Percentiles rank a stretch among this genome's conserved stretches.
phyloP scores from a whole-genome alignment of 345 rosid genomes.

The Carallia brachiata region DNA sequence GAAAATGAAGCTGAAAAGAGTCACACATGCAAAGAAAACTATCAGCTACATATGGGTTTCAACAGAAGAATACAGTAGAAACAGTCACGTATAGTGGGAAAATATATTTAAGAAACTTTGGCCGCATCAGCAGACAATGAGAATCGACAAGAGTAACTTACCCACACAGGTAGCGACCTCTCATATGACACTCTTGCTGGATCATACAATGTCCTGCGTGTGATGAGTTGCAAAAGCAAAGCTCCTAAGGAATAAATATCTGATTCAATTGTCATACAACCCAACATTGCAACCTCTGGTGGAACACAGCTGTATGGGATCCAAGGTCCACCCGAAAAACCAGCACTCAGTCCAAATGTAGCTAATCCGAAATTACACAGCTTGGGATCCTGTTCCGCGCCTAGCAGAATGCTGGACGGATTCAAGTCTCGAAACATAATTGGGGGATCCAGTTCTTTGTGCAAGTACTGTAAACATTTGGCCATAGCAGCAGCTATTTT shows the following conservation, averaged over 20 bases:
- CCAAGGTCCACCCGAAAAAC: slow-evolving; percentile 43
- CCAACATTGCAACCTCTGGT: slow-evolving; percentile 44
- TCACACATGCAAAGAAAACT: too few species aligned
- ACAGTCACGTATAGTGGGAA: too few species aligned
- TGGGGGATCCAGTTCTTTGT: slow-evolving; percentile 36
- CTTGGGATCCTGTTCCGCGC: slow-evolving; percentile 32
- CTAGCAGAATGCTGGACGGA: slow-evolving; percentile 42
- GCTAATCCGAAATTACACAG: slow-evolving; percentile 48
- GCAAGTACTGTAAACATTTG: slow-evolving; percentile 42
- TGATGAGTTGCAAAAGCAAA: slow-evolving; percentile 41
- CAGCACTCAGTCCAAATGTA: slow-evolving; percentile 40
- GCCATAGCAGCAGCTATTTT: slow-evolving; percentile 48
- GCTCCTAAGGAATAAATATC: slow-evolving; percentile 46
- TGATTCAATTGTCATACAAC: slow-evolving; percentile 41
- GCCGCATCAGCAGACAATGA: slow-evolving; percentile 28
- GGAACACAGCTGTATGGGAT: slow-evolving; percentile 44
- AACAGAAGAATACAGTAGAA: too few species aligned
- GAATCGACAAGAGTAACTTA: slow-evolving; percentile 32
- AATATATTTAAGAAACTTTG: too few species aligned
- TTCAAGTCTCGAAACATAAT: slow-evolving; percentile 45
- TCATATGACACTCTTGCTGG: too few species aligned
- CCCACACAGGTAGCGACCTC: slow-evolving; percentile 4
- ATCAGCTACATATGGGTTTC: too few species aligned
- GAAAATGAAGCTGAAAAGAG: too few species aligned
- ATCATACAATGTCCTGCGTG: slow-evolving; percentile 44